phyloP scores from a whole-genome alignment of 176 grass and related monocot genomes.

The Olyra latifolia region DNA sequence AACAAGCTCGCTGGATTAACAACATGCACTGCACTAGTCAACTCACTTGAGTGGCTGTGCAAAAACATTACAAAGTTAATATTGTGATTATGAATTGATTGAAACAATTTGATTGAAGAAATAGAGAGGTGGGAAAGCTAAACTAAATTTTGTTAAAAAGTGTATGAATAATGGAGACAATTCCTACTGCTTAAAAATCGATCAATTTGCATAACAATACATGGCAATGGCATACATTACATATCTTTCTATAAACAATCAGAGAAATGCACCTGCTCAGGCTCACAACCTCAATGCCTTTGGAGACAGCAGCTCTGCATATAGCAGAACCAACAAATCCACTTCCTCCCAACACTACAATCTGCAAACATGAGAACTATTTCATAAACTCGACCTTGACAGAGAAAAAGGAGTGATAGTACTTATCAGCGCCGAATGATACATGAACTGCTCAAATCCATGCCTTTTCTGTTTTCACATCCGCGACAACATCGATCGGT shows the following conservation, averaged over 20 bases:
- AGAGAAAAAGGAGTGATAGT: neutral
- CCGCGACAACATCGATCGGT: conserved; percentile 76
- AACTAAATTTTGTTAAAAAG: neutral
- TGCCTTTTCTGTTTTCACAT: conserved; percentile 92
- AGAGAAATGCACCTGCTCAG: conserved; percentile 69
- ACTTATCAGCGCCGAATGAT: neutral
- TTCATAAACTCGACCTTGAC: conserved; percentile 1
- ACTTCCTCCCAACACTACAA: conserved; percentile 85
- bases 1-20: conserved; percentile 3
- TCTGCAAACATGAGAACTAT: conserved; percentile 43
- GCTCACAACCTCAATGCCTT: conserved; percentile 89
- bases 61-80: conserved; percentile 1
- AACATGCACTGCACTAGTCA: neutral
- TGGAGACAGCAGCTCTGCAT: conserved; percentile 81
- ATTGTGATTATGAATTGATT: neutral
- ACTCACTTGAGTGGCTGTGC: neutral
- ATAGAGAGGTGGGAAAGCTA: neutral
- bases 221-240: neutral
- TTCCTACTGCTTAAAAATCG: neutral
- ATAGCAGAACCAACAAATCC: conserved; percentile 94
- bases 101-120: neutral
- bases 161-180: neutral
- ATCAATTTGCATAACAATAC: neutral
- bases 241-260: neutral
- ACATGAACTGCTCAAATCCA: neutral